These are phyloP conservation scores for Trypanosoma conorhini DNA, from an alignment of 208 protist genomes.

Conservation along the genomic window DNA sequence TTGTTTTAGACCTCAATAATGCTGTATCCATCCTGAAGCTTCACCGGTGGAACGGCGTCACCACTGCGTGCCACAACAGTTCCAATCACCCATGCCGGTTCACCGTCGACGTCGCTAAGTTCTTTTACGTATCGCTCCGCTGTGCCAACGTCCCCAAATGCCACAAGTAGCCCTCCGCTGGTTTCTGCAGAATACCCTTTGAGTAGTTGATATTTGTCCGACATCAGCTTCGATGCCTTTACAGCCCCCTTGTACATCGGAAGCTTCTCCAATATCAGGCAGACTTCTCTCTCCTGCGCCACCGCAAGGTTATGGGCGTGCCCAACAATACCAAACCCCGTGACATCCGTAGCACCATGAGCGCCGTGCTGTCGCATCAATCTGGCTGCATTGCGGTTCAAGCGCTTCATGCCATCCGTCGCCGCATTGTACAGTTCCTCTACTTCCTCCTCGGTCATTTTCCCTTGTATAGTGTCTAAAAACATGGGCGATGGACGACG, in stretches of 20 bases:
- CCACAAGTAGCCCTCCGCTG: conserved; percentile 94
- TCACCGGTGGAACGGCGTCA: conserved; percentile 39
- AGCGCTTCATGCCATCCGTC: conserved; percentile 82
- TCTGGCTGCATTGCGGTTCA: conserved; percentile 88
- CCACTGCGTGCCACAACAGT: conserved; percentile 36
- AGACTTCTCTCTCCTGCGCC: conserved; percentile 56
- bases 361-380: conserved; percentile 89
- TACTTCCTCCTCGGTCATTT: conserved; percentile 71
- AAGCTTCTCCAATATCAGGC: conserved; percentile 83
- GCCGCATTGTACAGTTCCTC: conserved; percentile 75
- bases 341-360: conserved; percentile 96
- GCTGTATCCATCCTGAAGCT: conserved; percentile 49
- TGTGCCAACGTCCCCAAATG: conserved; percentile 42
- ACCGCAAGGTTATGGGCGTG: conserved; percentile 94
- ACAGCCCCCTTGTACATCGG: conserved; percentile 89
- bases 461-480: conserved; percentile 55
- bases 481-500: conserved; percentile 63
- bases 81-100: conserved; percentile 90
- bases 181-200: conserved; percentile 94
- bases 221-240: conserved; percentile 70
- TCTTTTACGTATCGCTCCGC: conserved; percentile 78
- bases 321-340: conserved; percentile 97
- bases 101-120: conserved; percentile 68
- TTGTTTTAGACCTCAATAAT: conserved; percentile 63
- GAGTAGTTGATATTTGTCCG: conserved; percentile 89